Percentiles rank a stretch among this genome's conserved stretches.
Conservation (phyloP, 352 stramenopile species). For the Plasmopara muralis region DNA sequence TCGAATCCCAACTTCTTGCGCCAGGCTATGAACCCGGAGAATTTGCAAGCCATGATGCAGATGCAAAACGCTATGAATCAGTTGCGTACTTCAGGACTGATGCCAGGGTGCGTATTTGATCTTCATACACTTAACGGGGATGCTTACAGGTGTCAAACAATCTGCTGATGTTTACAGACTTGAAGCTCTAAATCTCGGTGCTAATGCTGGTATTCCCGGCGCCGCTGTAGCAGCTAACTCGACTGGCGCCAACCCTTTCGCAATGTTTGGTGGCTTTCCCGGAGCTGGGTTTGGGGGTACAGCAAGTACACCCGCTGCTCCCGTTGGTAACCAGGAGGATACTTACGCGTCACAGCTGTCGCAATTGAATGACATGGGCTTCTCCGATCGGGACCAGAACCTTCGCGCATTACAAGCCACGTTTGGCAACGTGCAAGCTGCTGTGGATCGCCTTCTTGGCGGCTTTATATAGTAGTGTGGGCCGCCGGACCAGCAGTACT, state of each 20-base stretch:
- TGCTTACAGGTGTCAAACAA: not conserved
- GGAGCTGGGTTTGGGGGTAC: conserved; percentile 16
- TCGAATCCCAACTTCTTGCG: conserved; percentile 82
- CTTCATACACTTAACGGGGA: not conserved
- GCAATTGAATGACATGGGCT: conserved; percentile 90
- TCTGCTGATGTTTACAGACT: conserved; percentile 25
- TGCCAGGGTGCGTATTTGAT: conserved; percentile 48
- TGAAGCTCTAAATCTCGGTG: conserved; percentile 41
- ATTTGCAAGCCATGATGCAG: conserved; percentile 88
- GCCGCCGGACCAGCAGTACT: not conserved
- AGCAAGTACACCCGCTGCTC: conserved; percentile 17
- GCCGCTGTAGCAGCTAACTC: conserved; percentile 9
- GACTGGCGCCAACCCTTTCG: conserved; percentile 42
- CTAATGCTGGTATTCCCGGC: conserved; percentile 3
- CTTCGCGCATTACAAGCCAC: conserved; percentile 80
- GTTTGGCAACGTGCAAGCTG: conserved; percentile 84
- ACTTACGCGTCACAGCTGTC: conserved; percentile 82
- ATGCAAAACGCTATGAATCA: conserved; percentile 87
- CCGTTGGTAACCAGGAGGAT: conserved; percentile 69
- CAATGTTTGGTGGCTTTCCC: conserved; percentile 40
- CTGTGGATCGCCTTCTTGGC: conserved; percentile 84
- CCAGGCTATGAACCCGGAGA: conserved; percentile 85
- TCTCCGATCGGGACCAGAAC: conserved; percentile 85
- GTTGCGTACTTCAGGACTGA: conserved; percentile 55
- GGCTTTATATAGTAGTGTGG: conserved; percentile 40